phyloP scores from a whole-genome alignment of 768 basidiomycete species.

The Russula sp. region DNA sequence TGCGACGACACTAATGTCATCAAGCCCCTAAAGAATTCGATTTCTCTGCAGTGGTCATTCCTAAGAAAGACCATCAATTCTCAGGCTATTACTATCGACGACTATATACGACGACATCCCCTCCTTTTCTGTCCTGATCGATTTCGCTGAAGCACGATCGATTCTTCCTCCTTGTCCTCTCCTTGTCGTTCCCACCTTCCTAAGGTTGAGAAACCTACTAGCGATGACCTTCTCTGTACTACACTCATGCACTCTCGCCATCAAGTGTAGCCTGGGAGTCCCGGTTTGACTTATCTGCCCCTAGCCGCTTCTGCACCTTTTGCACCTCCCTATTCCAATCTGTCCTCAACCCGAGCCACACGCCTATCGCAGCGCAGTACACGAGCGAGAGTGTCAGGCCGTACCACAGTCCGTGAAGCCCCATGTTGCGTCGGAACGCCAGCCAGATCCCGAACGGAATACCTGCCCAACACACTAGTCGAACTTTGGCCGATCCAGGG shows the following conservation, averaged over 20 bases:
- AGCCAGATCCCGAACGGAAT: constrained; percentile 80
- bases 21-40: background rate
- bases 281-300: constrained; percentile 16
- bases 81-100: background rate
- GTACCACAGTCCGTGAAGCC: constrained; percentile 75
- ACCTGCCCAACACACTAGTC: constrained; percentile 31
- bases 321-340: constrained; percentile 66
- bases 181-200: background rate
- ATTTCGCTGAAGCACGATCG: background rate
- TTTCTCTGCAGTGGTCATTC: background rate
- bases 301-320: constrained; percentile 50
- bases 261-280: background rate
- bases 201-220: background rate
- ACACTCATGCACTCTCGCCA: background rate
- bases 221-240: background rate
- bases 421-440: constrained; percentile 51
- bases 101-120: background rate
- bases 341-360: constrained; percentile 45
- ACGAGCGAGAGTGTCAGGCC: constrained; percentile 66
- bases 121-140: too few relatives aligned
- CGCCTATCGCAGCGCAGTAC: constrained; percentile 48
- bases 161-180: background rate
- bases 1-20: background rate
- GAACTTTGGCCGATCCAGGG: background rate
- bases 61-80: background rate